phyloP scores from a whole-genome alignment of 2,329 filamentous ascomycete species.

The Sporothrix mexicana region DNA sequence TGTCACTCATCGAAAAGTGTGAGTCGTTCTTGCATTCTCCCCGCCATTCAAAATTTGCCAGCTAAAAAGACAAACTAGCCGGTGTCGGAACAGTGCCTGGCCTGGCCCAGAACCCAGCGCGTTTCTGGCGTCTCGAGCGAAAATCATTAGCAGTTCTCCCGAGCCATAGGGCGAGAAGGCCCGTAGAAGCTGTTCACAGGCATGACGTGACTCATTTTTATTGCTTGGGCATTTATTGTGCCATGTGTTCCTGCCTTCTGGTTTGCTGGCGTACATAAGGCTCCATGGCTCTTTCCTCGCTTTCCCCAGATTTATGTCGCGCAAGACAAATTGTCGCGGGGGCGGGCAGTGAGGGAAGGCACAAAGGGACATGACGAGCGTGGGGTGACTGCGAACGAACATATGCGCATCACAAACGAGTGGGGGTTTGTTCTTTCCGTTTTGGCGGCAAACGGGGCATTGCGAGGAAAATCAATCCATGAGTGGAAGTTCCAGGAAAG shows the following conservation, averaged over 20 bases:
- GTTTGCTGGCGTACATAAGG: background rate
- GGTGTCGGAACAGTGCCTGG: conserved; percentile 28
- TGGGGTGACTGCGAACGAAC: background rate
- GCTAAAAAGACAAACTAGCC: conserved; percentile 27
- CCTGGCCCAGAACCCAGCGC: conserved; percentile 5
- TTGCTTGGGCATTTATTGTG: background rate
- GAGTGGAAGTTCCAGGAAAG: background rate
- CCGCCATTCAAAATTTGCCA: conserved; percentile 28
- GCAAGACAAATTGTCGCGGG: conserved; percentile 22
- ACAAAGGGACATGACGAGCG: background rate
- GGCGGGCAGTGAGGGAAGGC: conserved; percentile 1
- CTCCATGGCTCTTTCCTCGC: conserved; percentile 19
- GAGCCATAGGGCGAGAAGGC: background rate
- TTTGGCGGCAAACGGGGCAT: conserved; percentile 17
- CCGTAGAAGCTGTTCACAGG: background rate
- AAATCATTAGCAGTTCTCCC: background rate
- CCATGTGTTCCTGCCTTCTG: conserved; percentile 2
- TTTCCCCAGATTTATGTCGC: conserved; percentile 26
- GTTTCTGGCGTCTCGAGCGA: conserved; percentile 7
- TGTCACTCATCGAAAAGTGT: background rate
- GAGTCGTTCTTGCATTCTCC: conserved; percentile 19
- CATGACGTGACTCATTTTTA: conserved; percentile 27
- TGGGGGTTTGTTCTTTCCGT: conserved; percentile 16
- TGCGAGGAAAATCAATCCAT: background rate
- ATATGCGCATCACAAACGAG: background rate